Evolutionary conservation across 2,329 filamentous ascomycete species (phyloP).

Genomic region (Neopestalotiopsis sp.): DNA sequence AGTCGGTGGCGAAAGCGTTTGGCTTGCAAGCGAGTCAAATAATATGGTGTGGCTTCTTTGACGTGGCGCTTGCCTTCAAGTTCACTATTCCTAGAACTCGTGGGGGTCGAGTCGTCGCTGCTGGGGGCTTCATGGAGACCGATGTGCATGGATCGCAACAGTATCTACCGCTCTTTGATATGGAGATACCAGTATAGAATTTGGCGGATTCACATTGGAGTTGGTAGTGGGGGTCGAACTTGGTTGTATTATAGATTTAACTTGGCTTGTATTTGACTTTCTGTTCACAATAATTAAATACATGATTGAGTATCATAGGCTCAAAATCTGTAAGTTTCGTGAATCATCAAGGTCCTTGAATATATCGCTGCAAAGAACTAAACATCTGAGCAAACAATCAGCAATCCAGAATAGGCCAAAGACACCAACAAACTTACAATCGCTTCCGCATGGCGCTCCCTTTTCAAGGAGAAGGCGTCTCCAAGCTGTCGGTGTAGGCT

Average conservation of each 20-base stretch:
- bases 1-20: conserved; percentile 40
- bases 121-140: conserved; percentile 36
- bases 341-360: too few relatives aligned
- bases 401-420: too few relatives aligned
- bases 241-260: too few relatives aligned
- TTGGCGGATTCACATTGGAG: too few relatives aligned
- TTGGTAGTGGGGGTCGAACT: too few relatives aligned
- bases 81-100: conserved; percentile 41
- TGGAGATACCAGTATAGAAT: conserved; percentile 22
- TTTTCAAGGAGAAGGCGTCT: neutral
- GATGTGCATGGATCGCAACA: conserved; percentile 37
- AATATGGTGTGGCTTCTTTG: conserved; percentile 46
- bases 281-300: too few relatives aligned
- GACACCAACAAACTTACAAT: conserved; percentile 6
- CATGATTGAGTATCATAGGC: too few relatives aligned
- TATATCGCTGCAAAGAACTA: too few relatives aligned
- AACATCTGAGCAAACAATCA: too few relatives aligned
- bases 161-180: conserved; percentile 30
- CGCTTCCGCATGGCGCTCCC: too few relatives aligned
- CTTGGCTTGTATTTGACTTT: too few relatives aligned
- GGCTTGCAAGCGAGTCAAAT: conserved; percentile 33
- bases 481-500: conserved; percentile 26
- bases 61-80: conserved; percentile 53
- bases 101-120: conserved; percentile 23
- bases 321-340: too few relatives aligned